Evolutionary conservation across 1,284 basidiomycete species (phyloP).

Genomic region (Coniophora puteana): DNA sequence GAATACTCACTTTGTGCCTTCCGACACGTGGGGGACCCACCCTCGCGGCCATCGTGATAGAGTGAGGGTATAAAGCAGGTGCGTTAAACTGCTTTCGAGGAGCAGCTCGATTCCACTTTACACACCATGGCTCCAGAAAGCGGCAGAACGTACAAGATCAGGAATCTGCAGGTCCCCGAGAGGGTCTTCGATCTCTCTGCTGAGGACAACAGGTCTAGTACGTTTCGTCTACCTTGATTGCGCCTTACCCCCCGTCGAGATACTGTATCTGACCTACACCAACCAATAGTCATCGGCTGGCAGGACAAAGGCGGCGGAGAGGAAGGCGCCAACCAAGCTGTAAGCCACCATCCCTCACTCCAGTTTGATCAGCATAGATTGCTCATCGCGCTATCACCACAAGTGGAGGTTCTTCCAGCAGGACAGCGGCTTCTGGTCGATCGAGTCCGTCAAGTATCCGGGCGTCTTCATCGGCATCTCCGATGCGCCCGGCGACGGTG

Average conservation of each 20-base stretch:
- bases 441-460: constrained; percentile 37
- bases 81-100: too few relatives aligned
- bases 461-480: constrained; percentile 39
- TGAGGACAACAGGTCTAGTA: constrained; percentile 40
- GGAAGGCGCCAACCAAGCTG: constrained; percentile 46
- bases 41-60: too few relatives aligned
- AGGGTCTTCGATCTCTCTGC: constrained; percentile 56
- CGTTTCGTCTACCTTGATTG: constrained; percentile 15
- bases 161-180: constrained; percentile 44
- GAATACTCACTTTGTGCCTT: too few relatives aligned
- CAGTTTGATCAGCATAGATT: background rate
- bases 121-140: too few relatives aligned
- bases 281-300: constrained; percentile 46
- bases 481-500: constrained; percentile 24
- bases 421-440: constrained; percentile 32
- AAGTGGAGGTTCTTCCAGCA: constrained; percentile 46
- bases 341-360: constrained; percentile 11
- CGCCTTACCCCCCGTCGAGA: background rate
- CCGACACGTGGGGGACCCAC: too few relatives aligned
- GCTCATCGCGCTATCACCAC: too few relatives aligned
- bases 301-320: too few relatives aligned
- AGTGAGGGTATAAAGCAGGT: too few relatives aligned
- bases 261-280: background rate
- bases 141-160: constrained; percentile 38
- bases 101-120: too few relatives aligned